Evolutionary conservation across 345 rosid genomes (phyloP).

Genomic region (Pistacia atlantica): DNA sequence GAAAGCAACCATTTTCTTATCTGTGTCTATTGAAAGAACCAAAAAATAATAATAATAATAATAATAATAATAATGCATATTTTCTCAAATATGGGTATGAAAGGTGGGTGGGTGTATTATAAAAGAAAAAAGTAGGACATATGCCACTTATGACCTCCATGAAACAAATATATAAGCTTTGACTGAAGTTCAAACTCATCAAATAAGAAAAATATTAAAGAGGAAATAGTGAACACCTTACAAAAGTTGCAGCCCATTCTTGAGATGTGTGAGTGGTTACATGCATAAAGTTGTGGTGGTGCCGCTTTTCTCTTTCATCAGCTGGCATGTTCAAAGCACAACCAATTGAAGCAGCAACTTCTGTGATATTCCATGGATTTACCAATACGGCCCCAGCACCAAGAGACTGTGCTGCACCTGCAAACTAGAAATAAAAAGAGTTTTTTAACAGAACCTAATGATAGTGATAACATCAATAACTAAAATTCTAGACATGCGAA

Average conservation of each 20-base stretch:
- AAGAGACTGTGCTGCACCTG: conserved; percentile 71
- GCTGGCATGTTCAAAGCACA: conserved; percentile 62
- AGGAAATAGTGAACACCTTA: conserved; percentile 38
- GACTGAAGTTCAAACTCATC: neutral
- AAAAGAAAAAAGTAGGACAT: neutral
- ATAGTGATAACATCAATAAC: neutral
- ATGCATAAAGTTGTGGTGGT: conserved; percentile 58
- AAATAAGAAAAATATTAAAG: neutral
- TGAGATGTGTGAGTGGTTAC: conserved; percentile 67
- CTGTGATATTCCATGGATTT: conserved; percentile 63
- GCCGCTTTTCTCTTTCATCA: conserved; percentile 60
- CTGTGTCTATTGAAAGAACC: neutral
- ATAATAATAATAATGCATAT: neutral
- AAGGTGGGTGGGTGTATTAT: too few relatives aligned
- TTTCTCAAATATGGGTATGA: neutral
- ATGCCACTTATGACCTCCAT: neutral
- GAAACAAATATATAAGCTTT: neutral
- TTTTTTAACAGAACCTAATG: neutral
- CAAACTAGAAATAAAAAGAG: conserved; percentile 44
- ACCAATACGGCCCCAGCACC: conserved; percentile 66
- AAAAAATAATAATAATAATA: neutral
- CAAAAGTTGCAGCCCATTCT: conserved; percentile 71
- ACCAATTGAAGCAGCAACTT: conserved; percentile 58
- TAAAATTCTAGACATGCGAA: neutral
- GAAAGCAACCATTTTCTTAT: conserved; percentile 3